Evolutionary conservation across 768 basidiomycete species (phyloP).

Genomic region (Leccinum subtestaceum): DNA sequence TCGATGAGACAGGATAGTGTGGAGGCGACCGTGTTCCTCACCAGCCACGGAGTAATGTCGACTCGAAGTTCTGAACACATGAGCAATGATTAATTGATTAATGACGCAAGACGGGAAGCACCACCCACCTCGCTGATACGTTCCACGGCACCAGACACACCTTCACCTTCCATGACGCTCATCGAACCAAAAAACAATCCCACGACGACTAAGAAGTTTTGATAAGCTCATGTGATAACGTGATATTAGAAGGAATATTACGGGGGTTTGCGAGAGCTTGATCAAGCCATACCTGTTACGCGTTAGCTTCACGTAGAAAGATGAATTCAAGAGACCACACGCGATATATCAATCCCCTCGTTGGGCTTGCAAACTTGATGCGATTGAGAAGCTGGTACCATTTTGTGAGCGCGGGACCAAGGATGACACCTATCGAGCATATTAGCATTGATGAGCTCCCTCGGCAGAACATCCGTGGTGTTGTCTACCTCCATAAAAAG

Average conservation of each 20-base stretch:
- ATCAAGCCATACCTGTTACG: slow-evolving; percentile 70
- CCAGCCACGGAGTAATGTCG: slow-evolving; percentile 79
- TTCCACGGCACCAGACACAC: slow-evolving; percentile 46
- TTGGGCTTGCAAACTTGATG: slow-evolving; percentile 63
- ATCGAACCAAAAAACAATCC: slow-evolving; percentile 69
- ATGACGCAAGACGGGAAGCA: background rate
- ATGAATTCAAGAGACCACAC: slow-evolving; percentile 36
- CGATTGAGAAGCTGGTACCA: slow-evolving; percentile 78
- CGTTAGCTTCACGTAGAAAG: background rate
- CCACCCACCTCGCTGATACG: slow-evolving; percentile 39
- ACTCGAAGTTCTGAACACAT: slow-evolving; percentile 56
- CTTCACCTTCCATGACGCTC: slow-evolving; percentile 78
- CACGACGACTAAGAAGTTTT: slow-evolving; percentile 36
- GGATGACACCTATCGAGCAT: slow-evolving; percentile 51
- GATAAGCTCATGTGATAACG: background rate
- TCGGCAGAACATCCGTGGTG: background rate
- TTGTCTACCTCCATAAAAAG: slow-evolving; percentile 66
- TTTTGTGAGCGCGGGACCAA: slow-evolving; percentile 78
- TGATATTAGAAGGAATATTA: slow-evolving; percentile 26
- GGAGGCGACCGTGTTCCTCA: slow-evolving; percentile 24
- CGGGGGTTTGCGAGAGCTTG: slow-evolving; percentile 77
- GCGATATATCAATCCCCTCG: slow-evolving; percentile 56
- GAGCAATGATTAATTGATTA: background rate
- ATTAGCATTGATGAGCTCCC: background rate
- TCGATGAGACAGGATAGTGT: background rate